Evolutionary conservation across 164 flowering plant species (phyloP).

Genomic region (Aristolochia californica): DNA sequence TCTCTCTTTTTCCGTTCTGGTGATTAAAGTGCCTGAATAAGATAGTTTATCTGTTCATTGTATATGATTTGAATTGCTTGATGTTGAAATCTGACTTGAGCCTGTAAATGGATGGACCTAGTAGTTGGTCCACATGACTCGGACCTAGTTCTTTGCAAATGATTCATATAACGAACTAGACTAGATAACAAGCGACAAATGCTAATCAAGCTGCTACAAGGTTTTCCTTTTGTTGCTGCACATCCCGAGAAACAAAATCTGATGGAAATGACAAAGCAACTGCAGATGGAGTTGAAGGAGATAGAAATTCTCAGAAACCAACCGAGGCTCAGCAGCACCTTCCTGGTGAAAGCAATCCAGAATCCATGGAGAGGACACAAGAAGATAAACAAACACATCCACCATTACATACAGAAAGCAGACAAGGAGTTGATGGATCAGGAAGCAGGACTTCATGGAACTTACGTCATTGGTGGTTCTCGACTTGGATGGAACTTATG

Average conservation of each 20-base stretch:
- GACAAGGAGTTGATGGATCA: background rate
- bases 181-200: background rate
- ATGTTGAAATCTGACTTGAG: background rate
- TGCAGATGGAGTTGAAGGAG: slow-evolving; percentile 23
- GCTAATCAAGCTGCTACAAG: background rate
- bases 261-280: slow-evolving; percentile 37
- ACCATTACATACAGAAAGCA: background rate
- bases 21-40: background rate
- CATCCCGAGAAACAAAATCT: slow-evolving; percentile 49
- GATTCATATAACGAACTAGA: background rate
- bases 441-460: slow-evolving; percentile 13
- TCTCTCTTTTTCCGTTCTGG: background rate
- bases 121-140: background rate
- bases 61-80: background rate
- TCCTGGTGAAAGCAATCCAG: slow-evolving; percentile 2
- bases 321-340: slow-evolving; percentile 10
- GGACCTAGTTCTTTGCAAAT: background rate
- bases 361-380: background rate
- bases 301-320: slow-evolving; percentile 13
- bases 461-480: slow-evolving; percentile 66
- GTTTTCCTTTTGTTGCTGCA: background rate
- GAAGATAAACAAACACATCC: background rate
- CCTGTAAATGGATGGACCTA: background rate
- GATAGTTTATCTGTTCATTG: background rate
- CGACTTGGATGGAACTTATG: slow-evolving; percentile 67